A percentile compares a stretch with the other conserved stretches of the same genome.
Conservation (phyloP, 805 yeast genomes). For the Candida xiaguanensis region DNA sequence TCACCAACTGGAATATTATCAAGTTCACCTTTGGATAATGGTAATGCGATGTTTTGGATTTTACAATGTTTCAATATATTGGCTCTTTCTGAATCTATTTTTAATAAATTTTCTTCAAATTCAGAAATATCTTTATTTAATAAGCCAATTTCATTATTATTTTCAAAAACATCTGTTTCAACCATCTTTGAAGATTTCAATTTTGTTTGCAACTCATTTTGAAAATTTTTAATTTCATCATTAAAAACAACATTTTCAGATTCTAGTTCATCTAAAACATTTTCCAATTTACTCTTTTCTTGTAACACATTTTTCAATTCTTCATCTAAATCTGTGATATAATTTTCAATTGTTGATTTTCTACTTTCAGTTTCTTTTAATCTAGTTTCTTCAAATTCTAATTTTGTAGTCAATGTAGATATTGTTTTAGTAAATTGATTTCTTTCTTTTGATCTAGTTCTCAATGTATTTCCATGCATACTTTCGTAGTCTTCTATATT, state of each 20-base stretch:
- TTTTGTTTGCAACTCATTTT: conserved; percentile 14
- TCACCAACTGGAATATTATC: conserved; percentile 61
- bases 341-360: conserved; percentile 39
- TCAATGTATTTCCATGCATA: conserved; percentile 55
- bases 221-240: conserved; percentile 16
- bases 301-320: conserved; percentile 27
- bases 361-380: conserved; percentile 48
- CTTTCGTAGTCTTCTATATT: conserved; percentile 67
- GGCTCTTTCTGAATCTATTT: conserved; percentile 51
- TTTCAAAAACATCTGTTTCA: conserved; percentile 35
- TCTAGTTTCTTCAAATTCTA: conserved; percentile 64
- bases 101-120: conserved; percentile 52
- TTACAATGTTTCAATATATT: conserved; percentile 68
- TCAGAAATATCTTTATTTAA: conserved; percentile 31
- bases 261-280: conserved; percentile 20
- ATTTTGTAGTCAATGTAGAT: conserved; percentile 54
- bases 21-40: conserved; percentile 57
- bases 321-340: conserved; percentile 32
- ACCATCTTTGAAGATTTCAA: conserved; percentile 25
- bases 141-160: conserved; percentile 26
- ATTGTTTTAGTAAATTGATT: conserved; percentile 61
- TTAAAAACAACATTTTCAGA: conserved; percentile 25
- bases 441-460: conserved; percentile 57
- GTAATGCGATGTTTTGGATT: conserved; percentile 63
- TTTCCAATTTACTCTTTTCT: conserved; percentile 27